phyloP scores from a whole-genome alignment of 1,284 basidiomycete genomes.

The Irpex sp. region DNA sequence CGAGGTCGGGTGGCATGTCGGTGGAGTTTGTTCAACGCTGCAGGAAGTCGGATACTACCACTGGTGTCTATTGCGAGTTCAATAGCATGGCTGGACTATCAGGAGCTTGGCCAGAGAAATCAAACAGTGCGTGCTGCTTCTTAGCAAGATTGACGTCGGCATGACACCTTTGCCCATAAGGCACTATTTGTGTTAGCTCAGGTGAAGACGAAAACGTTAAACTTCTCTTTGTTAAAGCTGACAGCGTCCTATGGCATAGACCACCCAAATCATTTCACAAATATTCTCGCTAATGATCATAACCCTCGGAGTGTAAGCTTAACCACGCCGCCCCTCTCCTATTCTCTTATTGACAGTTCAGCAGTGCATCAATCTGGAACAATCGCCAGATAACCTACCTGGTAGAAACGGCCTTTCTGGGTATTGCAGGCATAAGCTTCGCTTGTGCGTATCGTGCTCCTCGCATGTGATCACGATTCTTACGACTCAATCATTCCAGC shows the following conservation, averaged over 20 bases:
- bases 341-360: background rate
- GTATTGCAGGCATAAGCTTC: background rate
- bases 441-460: background rate
- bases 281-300: conserved; percentile 1
- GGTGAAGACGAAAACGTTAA: background rate
- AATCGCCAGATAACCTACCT: background rate
- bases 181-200: background rate
- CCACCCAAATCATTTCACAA: background rate
- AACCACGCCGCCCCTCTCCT: background rate
- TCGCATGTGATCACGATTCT: background rate
- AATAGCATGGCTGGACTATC: background rate
- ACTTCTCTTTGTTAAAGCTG: background rate
- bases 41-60: background rate
- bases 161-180: background rate
- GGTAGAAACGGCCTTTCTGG: background rate
- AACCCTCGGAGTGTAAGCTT: background rate
- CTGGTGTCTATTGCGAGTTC: background rate
- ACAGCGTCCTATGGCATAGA: background rate
- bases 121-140: background rate
- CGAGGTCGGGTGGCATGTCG: background rate
- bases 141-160: background rate
- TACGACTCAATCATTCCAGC: background rate
- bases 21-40: background rate
- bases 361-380: background rate
- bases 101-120: background rate